A percentile compares a stretch with the other conserved stretches of the same genome.
Evolutionary conservation across 352 stramenopile genomes (phyloP).

Genomic region (Pythium sp.): DNA sequence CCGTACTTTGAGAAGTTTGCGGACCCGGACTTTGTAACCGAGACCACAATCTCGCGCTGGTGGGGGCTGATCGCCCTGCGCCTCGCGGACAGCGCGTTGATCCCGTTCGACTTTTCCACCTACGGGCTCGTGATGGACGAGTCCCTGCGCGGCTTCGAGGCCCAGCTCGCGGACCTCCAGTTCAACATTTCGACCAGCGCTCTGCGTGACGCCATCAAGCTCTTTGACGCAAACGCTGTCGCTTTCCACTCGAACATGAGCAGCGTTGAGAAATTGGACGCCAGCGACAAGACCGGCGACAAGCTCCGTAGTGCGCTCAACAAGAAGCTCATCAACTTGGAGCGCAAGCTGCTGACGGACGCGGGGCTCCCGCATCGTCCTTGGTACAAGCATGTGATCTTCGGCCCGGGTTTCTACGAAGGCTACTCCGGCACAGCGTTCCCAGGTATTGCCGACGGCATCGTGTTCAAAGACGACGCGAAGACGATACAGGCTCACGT

Average conservation of each 20-base stretch:
- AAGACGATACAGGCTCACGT: constrained; percentile 40
- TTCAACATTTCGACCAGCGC: constrained; percentile 30
- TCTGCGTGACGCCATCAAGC: constrained; percentile 39
- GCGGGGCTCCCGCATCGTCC: constrained; percentile 41
- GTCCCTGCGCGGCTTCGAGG: constrained; percentile 31
- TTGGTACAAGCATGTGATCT: constrained; percentile 65
- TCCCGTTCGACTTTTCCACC: constrained; percentile 75
- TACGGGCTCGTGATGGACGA: constrained; percentile 60
- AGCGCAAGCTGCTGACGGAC: constrained; percentile 40
- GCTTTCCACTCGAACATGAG: constrained; percentile 24
- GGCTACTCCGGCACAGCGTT: constrained; percentile 49
- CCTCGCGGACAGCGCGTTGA: constrained; percentile 43
- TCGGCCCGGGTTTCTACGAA: constrained; percentile 57
- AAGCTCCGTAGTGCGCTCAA: constrained; percentile 28
- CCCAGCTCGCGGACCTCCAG: constrained; percentile 18
- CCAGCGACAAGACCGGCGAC: background rate
- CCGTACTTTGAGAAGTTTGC: constrained; percentile 54
- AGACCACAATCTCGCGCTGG: constrained; percentile 48
- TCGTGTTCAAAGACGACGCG: constrained; percentile 41
- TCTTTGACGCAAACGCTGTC: constrained; percentile 32
- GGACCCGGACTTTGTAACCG: constrained; percentile 59
- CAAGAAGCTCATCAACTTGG: constrained; percentile 44
- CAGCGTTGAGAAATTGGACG: constrained; percentile 11
- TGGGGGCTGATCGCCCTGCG: constrained; percentile 62
- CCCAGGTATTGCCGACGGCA: constrained; percentile 43